Evolutionary conservation across 805 yeast genomes (phyloP), one percentile per base, ranked within the genome.

Genomic region (Candida sanyiensis): DNA sequence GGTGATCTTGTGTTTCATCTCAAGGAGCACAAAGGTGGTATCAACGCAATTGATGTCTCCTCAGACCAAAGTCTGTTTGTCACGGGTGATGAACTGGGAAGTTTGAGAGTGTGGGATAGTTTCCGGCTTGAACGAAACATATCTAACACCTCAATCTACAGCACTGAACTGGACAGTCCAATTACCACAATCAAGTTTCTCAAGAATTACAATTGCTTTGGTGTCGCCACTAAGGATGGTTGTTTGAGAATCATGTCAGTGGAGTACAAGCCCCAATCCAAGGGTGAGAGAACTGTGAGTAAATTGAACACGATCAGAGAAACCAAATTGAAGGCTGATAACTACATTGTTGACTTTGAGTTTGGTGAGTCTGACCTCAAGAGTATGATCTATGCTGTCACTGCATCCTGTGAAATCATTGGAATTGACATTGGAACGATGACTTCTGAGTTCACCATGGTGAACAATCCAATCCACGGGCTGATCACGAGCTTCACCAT

Each of bases 31-130:
- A 63, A 63, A n/a, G 66, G 75, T 36, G 51, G 76, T 3, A 64
- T 88, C n/a, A 76, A 69, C 17, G 62, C 79, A 20, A 54, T 87
- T 7, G 73, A 69, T 1, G 71, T 75, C 0, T 70, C 84, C 5
- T 78, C 82, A 0, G 78, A 81, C 21, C 70, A 76, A 12, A 72
- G 73, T 18, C 81, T 75, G 46, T 78, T 90, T 46, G 63, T 87
- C 3, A 79, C 93, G 2, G 95, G 88, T 2, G 85, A 93, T 7
- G 83, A 79, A 34, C 71, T 72, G 21, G 96, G 97, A 0, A 54
- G 63, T 2, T 51, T 93, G 28, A 81, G 77, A 46, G 59, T 90
- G 0, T 93, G 97, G 97, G 94, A 86, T 52, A 59, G 80, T 1
- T 51, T 63, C 8, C 74, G 77, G 42, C 61, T 89, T 26, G 86